Evolutionary conservation across 805 yeast species (phyloP).

Genomic region (Starmerella stigmatis): DNA sequence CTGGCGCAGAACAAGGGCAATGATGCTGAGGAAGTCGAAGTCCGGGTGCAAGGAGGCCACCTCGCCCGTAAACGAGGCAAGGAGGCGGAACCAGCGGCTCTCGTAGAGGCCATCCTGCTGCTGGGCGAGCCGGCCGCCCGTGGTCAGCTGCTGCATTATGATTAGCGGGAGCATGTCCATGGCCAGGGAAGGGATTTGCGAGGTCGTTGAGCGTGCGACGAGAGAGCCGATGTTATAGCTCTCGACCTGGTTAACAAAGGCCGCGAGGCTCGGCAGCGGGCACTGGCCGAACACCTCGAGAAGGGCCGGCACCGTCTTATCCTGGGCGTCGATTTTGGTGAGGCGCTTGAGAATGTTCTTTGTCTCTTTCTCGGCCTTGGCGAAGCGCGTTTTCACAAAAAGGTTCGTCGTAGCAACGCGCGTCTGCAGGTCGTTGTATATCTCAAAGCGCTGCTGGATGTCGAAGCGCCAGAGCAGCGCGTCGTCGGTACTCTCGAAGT

Average conservation of each 20-base stretch:
- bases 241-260: slow-evolving; percentile 21
- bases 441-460: slow-evolving; percentile 6
- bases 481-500: slow-evolving; percentile 2
- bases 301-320: slow-evolving; percentile 16
- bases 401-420: slow-evolving; percentile 10
- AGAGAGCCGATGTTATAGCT: slow-evolving; percentile 21
- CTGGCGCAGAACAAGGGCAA: slow-evolving; percentile 15
- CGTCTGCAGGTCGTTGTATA: slow-evolving; percentile 16
- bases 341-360: slow-evolving; percentile 18
- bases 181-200: slow-evolving; percentile 11
- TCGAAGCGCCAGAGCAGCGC: slow-evolving; percentile 5
- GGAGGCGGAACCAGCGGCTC: slow-evolving; percentile 17
- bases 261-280: slow-evolving; percentile 19
- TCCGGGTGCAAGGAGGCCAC: slow-evolving; percentile 11
- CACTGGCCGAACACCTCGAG: slow-evolving; percentile 14
- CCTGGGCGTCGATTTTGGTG: slow-evolving; percentile 16
- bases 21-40: slow-evolving; percentile 16
- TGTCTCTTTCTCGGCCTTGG: slow-evolving; percentile 16
- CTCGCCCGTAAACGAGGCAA: slow-evolving; percentile 21
- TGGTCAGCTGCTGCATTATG: slow-evolving; percentile 20
- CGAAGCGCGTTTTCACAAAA: slow-evolving; percentile 16
- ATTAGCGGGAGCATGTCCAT: slow-evolving; percentile 21
- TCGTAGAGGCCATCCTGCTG: slow-evolving; percentile 18
- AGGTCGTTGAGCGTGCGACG: slow-evolving; percentile 12
- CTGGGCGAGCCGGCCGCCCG: slow-evolving; percentile 14